Evolutionary conservation across 2,329 filamentous ascomycete species (phyloP), one percentile per base, ranked within the genome.

Genomic region (Penicillium sp.): DNA sequence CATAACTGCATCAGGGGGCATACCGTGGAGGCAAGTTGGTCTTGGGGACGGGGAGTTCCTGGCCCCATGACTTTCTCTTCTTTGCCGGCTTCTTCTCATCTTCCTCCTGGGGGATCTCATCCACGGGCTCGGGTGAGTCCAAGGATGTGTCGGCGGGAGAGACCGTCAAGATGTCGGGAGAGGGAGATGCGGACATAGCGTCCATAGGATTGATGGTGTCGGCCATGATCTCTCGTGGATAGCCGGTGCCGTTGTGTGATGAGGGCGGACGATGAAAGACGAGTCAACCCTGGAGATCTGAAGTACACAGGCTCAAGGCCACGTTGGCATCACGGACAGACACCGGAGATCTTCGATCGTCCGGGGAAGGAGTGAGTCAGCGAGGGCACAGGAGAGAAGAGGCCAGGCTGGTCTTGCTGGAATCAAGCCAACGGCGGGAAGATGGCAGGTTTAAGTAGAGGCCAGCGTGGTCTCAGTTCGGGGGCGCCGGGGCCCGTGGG

Each of bases 1-100:
- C 10, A 10, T 29, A 4, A 13, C 7, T 5, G n/a, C 15, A 15
- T 29, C 21, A n/a, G n/a, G 9, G 3, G 18, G 26, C 73, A 60
- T 80, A 87, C 84, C 90, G 84, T 26, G 91, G 91, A 46, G 91
- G 91, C 6, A 97, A 81, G 62, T 91, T 94, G 20, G 93, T 97
- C 78, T 96, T 97, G 29, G 93, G 93, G 62, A 94, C 87, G 13
- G 93, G 93, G 27, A 97, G 81, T 65, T 94, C 87, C 69, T 98
- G 93, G 34, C 93, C 93, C 93, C 93, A 98, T 33, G 93, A 97
- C 73, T 97, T 98, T 59, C 93, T 79, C 80, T 96, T 96, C 80
- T 96, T 96, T 23, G 77, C 72, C 1, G 79, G 76, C 73, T 87
- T 93, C 76, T 86, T 87, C 45, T 69, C 67, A 32, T 83, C 46